Conservation (phyloP, 495 filamentous ascomycete genomes). For the Xylaria acuta region DNA sequence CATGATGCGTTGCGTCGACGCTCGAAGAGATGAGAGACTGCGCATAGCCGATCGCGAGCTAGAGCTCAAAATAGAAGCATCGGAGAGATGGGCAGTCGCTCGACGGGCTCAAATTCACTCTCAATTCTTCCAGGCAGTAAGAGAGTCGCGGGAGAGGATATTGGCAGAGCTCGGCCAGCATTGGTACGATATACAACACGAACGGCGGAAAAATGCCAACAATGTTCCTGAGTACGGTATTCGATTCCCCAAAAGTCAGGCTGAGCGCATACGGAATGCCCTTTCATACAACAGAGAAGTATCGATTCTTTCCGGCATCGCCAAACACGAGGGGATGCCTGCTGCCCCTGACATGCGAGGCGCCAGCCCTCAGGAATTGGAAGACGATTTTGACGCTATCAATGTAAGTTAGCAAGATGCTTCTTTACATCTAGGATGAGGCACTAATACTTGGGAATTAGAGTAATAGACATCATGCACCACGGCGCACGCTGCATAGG, state of each 20-base stretch:
- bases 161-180: slow-evolving; percentile 80
- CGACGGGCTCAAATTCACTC: slow-evolving; percentile 82
- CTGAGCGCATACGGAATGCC: slow-evolving; percentile 77
- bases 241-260: slow-evolving; percentile 71
- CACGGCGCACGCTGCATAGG: slow-evolving; percentile 33
- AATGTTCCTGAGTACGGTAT: slow-evolving; percentile 80
- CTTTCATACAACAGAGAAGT: slow-evolving; percentile 93
- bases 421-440: background rate
- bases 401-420: slow-evolving; percentile 66
- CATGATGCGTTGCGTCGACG: slow-evolving; percentile 83
- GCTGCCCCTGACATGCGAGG: slow-evolving; percentile 83
- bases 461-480: slow-evolving; percentile 37
- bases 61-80: slow-evolving; percentile 71
- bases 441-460: slow-evolving; percentile 22
- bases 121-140: slow-evolving; percentile 83
- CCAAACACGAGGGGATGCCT: slow-evolving; percentile 94
- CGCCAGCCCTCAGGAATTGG: slow-evolving; percentile 73
- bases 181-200: slow-evolving; percentile 90
- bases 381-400: slow-evolving; percentile 89
- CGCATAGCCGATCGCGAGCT: slow-evolving; percentile 73
- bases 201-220: slow-evolving; percentile 81
- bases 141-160: slow-evolving; percentile 80
- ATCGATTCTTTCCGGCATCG: slow-evolving; percentile 84
- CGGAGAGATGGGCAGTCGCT: slow-evolving; percentile 75
- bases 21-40: slow-evolving; percentile 78